A percentile compares a stretch with the other conserved stretches of the same genome.
phyloP scores from a whole-genome alignment of 192 early-diverging fungal genomes.

The Coemansia sp. region DNA sequence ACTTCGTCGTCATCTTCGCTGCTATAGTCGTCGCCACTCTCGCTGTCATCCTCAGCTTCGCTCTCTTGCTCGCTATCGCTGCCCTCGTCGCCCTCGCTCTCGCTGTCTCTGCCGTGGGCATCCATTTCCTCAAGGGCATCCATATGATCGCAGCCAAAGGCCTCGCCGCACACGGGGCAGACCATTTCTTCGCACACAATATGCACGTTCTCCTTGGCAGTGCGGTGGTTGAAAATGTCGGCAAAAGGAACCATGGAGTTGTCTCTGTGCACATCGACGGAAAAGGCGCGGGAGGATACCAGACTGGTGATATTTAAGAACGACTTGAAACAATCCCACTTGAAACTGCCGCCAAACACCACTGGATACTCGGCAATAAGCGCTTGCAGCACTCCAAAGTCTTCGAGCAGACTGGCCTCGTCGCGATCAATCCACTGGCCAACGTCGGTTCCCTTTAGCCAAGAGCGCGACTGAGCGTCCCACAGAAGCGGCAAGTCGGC shows the following conservation, averaged over 20 bases:
- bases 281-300: conserved; percentile 81
- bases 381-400: conserved; percentile 62
- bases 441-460: conserved; percentile 74
- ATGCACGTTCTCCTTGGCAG: conserved; percentile 74
- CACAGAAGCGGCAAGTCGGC: conserved; percentile 78
- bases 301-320: conserved; percentile 68
- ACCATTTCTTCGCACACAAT: conserved; percentile 81
- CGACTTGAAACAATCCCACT: conserved; percentile 59
- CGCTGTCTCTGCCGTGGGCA: conserved; percentile 6
- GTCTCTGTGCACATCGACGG: conserved; percentile 80
- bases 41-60: conserved; percentile 6
- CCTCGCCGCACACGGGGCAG: conserved; percentile 77
- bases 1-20: conserved; percentile 55
- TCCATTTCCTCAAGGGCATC: conserved; percentile 23
- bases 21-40: conserved; percentile 31
- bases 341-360: conserved; percentile 57
- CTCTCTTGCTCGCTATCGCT: no score
- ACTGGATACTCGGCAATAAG: conserved; percentile 61
- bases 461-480: conserved; percentile 58
- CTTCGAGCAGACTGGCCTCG: conserved; percentile 53
- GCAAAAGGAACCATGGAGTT: conserved; percentile 90
- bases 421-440: conserved; percentile 59
- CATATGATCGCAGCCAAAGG: conserved; percentile 66
- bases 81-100: conserved; percentile 24
- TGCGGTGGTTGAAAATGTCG: conserved; percentile 83